Conservation (phyloP, 2,329 filamentous ascomycete species). For the Colletotrichum graminicola region DNA sequence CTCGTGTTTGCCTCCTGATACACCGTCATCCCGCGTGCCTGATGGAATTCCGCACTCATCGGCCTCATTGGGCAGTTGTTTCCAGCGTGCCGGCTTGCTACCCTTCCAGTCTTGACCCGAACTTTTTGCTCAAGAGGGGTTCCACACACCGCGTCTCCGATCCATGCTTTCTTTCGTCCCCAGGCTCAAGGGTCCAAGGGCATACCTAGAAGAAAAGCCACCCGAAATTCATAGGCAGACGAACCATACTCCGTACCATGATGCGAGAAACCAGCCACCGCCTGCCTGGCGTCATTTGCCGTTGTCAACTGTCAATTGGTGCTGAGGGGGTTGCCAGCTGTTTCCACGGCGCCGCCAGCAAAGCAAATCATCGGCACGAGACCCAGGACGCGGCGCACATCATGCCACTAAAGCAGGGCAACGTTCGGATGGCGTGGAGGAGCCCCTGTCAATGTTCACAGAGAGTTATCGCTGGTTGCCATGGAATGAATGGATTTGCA, state of each 20-base stretch:
- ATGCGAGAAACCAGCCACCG: constrained; percentile 3
- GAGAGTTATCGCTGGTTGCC: background rate
- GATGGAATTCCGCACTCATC: background rate
- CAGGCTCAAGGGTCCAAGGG: constrained; percentile 31
- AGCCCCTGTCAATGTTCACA: background rate
- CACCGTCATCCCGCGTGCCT: background rate
- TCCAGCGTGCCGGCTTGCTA: background rate
- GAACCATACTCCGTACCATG: constrained; percentile 1
- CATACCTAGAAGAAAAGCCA: background rate
- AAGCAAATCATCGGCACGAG: constrained; percentile 10
- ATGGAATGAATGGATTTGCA: background rate
- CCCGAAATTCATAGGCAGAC: too few relatives aligned
- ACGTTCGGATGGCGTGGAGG: constrained; percentile 16
- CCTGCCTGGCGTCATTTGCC: background rate
- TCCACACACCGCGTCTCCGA: background rate
- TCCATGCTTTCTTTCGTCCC: constrained; percentile 2
- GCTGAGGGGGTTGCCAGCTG: background rate
- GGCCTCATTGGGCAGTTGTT: background rate
- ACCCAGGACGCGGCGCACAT: constrained; percentile 9
- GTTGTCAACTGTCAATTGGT: background rate
- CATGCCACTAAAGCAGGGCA: constrained; percentile 9
- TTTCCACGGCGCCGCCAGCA: constrained; percentile 20
- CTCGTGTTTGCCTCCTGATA: constrained; percentile 2
- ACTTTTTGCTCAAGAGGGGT: background rate
- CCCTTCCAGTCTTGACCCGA: background rate